Base-by-base conservation (phyloP, 2,329 filamentous ascomycete species). In the Mycosphaerella sp. region DNA sequence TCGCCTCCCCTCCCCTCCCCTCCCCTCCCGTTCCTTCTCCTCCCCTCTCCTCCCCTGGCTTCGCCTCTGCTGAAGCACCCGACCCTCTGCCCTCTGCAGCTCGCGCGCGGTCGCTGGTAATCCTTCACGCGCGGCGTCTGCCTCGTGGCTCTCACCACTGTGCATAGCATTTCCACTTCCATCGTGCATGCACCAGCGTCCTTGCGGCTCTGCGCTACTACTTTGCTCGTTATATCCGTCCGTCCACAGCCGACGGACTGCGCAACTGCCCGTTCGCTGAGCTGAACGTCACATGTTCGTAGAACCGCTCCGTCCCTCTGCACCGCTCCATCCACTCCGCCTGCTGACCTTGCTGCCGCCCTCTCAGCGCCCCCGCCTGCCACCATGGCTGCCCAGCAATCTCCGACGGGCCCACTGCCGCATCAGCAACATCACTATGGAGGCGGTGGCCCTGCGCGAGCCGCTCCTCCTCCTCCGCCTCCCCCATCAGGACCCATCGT, bases 341-440 rank as follows among this genome's bases (percentile, higher is more conserved):
- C 16, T 44, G 37, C 39, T 41, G 25, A 42, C 41, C 10, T 37
- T 16, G 28, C 25, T 37, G 34, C 42, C 14, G 28, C 17, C 37
- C 35, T 42, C 10, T 27, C 32, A 32, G 25, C 21, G 1, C 21
- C 21, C 4, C 21, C 21, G 21, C 21, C 21, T 25, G 21, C 21
- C 45, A 61, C 45, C 52, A 67, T 67, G 65, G 64, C 65, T 25
- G 60, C 56, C 63, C 87, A 90, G 66, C 84, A 85, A 37, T 91
- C 87, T 62, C 87, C 87, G 36, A 86, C 86, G 53, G 86, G 87
- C 72, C 79, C 76, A 73, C 75, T 78, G 57, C 75, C 77, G 54
- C 81, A 84, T 65, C 81, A 84, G 44, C 63, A 63, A 85, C 75
- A 80, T 75, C 68, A 86, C 90, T 34, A 34, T 34, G 30, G 30